A percentile compares a stretch with the other conserved stretches of the same genome.
Conservation (phyloP, 2,329 filamentous ascomycete genomes). For the Dichotomopilus funicola region DNA sequence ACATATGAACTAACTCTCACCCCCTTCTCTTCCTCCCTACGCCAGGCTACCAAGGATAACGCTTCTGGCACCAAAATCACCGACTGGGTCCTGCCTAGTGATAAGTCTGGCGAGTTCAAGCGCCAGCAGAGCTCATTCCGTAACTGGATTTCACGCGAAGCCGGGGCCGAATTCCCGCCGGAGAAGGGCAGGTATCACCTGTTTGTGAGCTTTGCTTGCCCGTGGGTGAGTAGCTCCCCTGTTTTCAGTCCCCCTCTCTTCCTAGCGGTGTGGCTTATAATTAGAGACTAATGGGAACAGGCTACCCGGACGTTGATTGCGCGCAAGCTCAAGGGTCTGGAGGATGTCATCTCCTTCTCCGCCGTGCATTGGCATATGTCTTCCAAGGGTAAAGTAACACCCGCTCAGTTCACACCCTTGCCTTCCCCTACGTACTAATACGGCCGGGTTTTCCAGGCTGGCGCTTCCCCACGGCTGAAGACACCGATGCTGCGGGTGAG, state of each 20-base stretch:
- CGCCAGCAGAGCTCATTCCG: constrained; percentile 78
- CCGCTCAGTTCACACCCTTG: neutral
- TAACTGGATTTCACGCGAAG: constrained; percentile 66
- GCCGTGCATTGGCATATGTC: constrained; percentile 90
- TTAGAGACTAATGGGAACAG: neutral
- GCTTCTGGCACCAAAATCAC: constrained; percentile 55
- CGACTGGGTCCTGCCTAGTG: constrained; percentile 72
- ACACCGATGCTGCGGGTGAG: constrained; percentile 47
- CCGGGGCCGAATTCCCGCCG: constrained; percentile 68
- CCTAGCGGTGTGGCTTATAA: neutral
- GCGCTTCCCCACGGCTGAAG: constrained; percentile 67
- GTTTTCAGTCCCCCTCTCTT: neutral
- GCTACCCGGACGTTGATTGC: constrained; percentile 84
- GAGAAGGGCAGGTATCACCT: constrained; percentile 92
- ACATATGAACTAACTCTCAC: no score
- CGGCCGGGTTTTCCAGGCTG: constrained; percentile 51
- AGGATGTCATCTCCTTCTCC: constrained; percentile 72
- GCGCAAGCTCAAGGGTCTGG: constrained; percentile 83
- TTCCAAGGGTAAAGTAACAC: constrained; percentile 38
- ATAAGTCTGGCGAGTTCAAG: constrained; percentile 88
- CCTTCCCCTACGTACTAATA: neutral
- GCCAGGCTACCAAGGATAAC: constrained; percentile 20
- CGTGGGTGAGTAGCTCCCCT: constrained; percentile 55
- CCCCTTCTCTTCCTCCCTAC: neutral
- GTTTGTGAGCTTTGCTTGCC: constrained; percentile 90